These are phyloP conservation scores for Paecilomyces niveus DNA, from an alignment of 2,329 filamentous ascomycete genomes.

Conservation along the genomic window DNA sequence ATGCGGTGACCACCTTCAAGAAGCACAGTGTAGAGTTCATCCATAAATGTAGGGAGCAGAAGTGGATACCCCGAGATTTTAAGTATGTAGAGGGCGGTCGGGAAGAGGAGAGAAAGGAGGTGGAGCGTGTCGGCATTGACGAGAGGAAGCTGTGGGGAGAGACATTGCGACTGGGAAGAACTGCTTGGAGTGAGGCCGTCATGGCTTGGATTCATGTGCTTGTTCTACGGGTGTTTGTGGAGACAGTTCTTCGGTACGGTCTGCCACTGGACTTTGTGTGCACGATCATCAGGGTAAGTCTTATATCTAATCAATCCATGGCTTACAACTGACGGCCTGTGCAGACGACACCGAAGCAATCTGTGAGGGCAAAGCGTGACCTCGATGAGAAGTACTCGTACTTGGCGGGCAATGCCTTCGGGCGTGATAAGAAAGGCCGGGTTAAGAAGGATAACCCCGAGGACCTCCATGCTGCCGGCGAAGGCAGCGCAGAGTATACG, in stretches of 20 bases:
- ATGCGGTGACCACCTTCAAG: slow-evolving; percentile 86
- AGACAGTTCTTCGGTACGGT: slow-evolving; percentile 94
- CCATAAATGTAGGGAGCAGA: slow-evolving; percentile 83
- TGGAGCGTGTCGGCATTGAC: slow-evolving; percentile 73
- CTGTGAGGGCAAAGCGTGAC: slow-evolving; percentile 69
- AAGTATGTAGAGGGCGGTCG: slow-evolving; percentile 84
- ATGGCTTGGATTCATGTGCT: slow-evolving; percentile 95
- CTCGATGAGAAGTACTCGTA: slow-evolving; percentile 84
- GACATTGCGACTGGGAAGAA: slow-evolving; percentile 75
- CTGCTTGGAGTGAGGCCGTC: slow-evolving; percentile 91
- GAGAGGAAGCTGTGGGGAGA: slow-evolving; percentile 92
- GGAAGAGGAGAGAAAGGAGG: slow-evolving; percentile 81
- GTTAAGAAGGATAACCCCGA: slow-evolving; percentile 85
- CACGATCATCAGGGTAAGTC: slow-evolving; percentile 71
- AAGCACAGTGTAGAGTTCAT: slow-evolving; percentile 82
- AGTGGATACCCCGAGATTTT: slow-evolving; percentile 93
- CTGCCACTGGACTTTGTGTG: slow-evolving; percentile 84
- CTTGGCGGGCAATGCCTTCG: slow-evolving; percentile 88
- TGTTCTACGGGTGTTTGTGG: slow-evolving; percentile 87
- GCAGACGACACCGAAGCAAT: slow-evolving; percentile 74
- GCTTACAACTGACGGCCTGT: neutral
- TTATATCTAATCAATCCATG: neutral
- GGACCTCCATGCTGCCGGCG: slow-evolving; percentile 71
- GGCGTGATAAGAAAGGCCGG: slow-evolving; percentile 85
- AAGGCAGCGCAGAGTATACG: slow-evolving; percentile 74